Base-by-base conservation (phyloP, 345 rosid genomes). In the Garcia nutans region DNA sequence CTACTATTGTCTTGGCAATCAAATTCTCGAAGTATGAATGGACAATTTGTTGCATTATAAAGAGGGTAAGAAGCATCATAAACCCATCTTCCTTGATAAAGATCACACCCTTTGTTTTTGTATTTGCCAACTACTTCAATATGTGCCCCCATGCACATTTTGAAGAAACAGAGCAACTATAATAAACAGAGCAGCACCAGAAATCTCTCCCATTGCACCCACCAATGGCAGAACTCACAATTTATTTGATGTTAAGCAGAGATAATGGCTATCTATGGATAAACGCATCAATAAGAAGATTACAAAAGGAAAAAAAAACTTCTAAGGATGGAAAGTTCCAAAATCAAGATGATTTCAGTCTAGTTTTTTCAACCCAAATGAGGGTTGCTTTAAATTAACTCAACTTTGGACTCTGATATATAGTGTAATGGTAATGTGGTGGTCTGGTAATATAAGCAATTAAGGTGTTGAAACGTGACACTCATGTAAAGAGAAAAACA, bases 41-140 rank as follows among this genome's bases (percentile, higher is more conserved):
- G 84, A 44, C 97, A 92, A 22, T 68, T 55, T 1, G 74, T 19
- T 67, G 85, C 33, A 63, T 83, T 75, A 45, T 91, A 92, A 11
- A 85, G 84, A 79, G 90, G 89, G 71, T 87, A 86, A 13, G 89
- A 80, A 31, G 77, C 56, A 52, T 59, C 96, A 58, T 74, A 73
- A 59, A 92, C 87, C 97, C 97, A 92, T 42, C 75, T 85, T 57
- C 97, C 97, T 9, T 68, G 45, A 56, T 78, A 92, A 50, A 85
- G 64, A 76, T 86, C 74, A 63, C 88, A 83, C 8, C 44, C 58
- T 20, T 26, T 33, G 12, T 62, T 66, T 23, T 45, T 47, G 12
- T 47, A 15, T 24, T 24, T 49, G 5, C 47, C 58, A 68, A 23
- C 58, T 49, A 50, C 71, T 23, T 44, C 33, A 68, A 23, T 50